Evolutionary conservation across 768 basidiomycete genomes (phyloP).

Genomic region (Podaxis sp.): DNA sequence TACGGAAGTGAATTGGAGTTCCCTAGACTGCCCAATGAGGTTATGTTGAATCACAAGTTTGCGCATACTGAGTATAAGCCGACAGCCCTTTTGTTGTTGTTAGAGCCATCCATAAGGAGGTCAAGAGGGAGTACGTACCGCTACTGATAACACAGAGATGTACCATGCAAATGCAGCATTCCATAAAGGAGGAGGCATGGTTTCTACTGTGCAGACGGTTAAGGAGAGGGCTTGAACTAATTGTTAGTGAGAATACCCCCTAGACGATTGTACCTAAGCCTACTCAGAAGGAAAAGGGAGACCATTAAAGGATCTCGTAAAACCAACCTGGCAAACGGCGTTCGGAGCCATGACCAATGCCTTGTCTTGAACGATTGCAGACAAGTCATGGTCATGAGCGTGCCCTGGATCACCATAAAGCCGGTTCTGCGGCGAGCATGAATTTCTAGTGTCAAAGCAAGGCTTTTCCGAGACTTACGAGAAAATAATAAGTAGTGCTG

Average conservation of each 20-base stretch:
- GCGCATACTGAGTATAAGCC: constrained; percentile 20
- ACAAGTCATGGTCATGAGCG: constrained; percentile 6
- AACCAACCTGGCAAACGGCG: constrained; percentile 13
- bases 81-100: constrained; percentile 8
- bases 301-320: constrained; percentile 13
- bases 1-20: not conserved
- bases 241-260: no score
- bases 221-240: constrained; percentile 13
- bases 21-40: not conserved
- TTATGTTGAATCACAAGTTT: not conserved
- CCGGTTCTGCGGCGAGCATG: not conserved
- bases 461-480: constrained; percentile 1
- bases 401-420: constrained; percentile 1
- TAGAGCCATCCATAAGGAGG: not conserved
- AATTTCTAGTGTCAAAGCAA: no score
- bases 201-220: constrained; percentile 13
- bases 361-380: constrained; percentile 3
- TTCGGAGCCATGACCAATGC: constrained; percentile 10
- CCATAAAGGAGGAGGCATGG: constrained; percentile 5
- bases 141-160: constrained; percentile 17
- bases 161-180: constrained; percentile 21
- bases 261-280: not conserved
- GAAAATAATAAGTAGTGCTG: not conserved
- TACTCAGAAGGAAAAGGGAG: constrained; percentile 13
- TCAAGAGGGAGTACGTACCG: constrained; percentile 6